Evolutionary conservation across 2,329 filamentous ascomycete species (phyloP), one percentile per base, ranked within the genome.

Genomic region (Calcarisporium arbuscula): DNA sequence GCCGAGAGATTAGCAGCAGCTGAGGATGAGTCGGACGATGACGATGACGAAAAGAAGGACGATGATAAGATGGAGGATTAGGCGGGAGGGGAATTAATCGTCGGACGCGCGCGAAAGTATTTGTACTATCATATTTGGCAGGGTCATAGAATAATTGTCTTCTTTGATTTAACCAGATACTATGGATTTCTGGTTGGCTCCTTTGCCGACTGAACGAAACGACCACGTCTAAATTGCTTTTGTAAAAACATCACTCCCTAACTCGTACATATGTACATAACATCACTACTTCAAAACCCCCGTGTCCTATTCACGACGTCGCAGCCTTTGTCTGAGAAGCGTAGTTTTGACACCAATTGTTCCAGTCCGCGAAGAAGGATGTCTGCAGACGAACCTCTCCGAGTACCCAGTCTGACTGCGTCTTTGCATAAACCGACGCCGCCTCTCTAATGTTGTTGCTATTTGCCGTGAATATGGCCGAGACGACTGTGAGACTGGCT

Each of bases 1-100:
- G 92, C 92, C 11, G 87, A 95, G 72, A 81, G 79, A 61, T 75
- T 90, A 64, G 92, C 92, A 33, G 94, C 92, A 78, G 88, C 86
- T 64, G 79, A 85, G 34, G 68, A 95, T 50, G 88, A 94, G 52
- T 83, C 80, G 19, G 87, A 95, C 17, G 89, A 94, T 43, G 86
- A 90, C 27, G 85, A 92, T 12, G 82, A 86, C 38, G 68, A 72
- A 40, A 70, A 75, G 56, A 68, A 75, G 50, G 71, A 74, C 8
- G 76, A 75, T 19, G 84, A 89, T 54, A 87, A 85, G 72, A 95
- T 95, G 88, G 84, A 94, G 67, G 86, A 92, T 63, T 94, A 81
- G 62, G 60, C 32, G 32, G 32, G 33, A 21, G 35, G 36, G 37
- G 32, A 28, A 21, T 38, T 32, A 15, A 17, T 19, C 32, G 44